Percentiles rank a stretch among this genome's conserved stretches.
Evolutionary conservation across 805 yeast genomes (phyloP).

Genomic region (Kluyveromyces dobzhanskii): DNA sequence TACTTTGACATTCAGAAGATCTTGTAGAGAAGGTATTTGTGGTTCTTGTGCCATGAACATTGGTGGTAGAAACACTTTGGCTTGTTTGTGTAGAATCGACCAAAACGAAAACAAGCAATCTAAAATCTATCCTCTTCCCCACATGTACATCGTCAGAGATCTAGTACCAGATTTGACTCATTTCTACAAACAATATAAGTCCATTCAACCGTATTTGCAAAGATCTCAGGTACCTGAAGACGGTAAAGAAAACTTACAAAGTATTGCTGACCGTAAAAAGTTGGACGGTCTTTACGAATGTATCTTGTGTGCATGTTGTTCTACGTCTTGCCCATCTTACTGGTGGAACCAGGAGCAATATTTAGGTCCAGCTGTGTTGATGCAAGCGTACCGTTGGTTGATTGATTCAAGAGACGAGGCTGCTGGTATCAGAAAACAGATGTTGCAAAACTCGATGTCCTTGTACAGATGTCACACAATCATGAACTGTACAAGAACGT

Average conservation of each 20-base stretch:
- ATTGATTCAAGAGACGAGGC: conserved; percentile 96
- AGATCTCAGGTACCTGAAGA: conserved; percentile 68
- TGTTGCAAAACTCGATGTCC: conserved; percentile 95
- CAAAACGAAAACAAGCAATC: conserved; percentile 62
- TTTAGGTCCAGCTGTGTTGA: conserved; percentile 95
- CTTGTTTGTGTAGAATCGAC: conserved; percentile 93
- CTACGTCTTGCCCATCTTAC: conserved; percentile 97
- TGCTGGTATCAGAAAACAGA: conserved; percentile 65
- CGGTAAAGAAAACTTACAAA: conserved; percentile 88
- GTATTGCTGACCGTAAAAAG: conserved; percentile 88
- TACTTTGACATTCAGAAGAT: conserved; percentile 91
- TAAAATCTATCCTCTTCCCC: conserved; percentile 95
- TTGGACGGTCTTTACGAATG: conserved; percentile 96
- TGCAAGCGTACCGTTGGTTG: conserved; percentile 99
- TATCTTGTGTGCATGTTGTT: conserved; percentile 97
- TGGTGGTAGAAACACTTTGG: conserved; percentile 94
- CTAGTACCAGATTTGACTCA: conserved; percentile 96
- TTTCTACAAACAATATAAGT: conserved; percentile 96
- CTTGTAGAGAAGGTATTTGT: conserved; percentile 99
- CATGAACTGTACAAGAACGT: conserved; percentile 96
- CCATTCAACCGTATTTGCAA: conserved; percentile 94
- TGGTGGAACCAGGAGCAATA: conserved; percentile 99
- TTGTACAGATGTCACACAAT: conserved; percentile 98
- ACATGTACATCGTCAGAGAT: conserved; percentile 95
- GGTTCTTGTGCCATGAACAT: conserved; percentile 99